phyloP scores from a whole-genome alignment of 169 alveolate genomes.

The Perkinsus chesapeaki region DNA sequence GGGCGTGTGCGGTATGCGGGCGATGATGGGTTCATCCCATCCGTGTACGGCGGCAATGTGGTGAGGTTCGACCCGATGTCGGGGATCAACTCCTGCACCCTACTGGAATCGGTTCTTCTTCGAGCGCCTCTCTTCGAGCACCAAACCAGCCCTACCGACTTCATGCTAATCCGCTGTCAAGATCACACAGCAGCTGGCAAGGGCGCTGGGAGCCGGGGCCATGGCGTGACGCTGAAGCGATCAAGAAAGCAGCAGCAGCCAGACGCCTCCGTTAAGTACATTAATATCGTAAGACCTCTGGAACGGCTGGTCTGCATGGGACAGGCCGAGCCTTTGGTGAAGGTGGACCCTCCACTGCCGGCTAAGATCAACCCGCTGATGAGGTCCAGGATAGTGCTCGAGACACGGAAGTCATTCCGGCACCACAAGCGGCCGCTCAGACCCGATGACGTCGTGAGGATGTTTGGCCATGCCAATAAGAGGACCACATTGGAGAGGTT shows the following conservation, averaged over 20 bases:
- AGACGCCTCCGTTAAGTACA: not conserved
- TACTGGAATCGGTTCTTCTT: not conserved
- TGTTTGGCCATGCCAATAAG: not conserved
- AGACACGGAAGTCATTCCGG: not conserved
- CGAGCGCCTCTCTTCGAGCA: not conserved
- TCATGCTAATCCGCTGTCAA: not conserved
- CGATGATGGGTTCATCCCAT: not conserved
- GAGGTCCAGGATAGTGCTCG: not conserved
- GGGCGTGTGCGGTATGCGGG: not conserved
- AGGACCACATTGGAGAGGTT: not conserved
- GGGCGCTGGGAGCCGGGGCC: not conserved
- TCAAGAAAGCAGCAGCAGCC: not conserved
- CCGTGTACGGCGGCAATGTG: not conserved
- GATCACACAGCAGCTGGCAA: not conserved
- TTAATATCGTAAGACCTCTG: not conserved
- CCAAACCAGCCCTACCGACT: not conserved
- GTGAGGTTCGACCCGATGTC: not conserved
- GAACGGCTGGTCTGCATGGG: not conserved
- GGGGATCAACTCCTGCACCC: not conserved
- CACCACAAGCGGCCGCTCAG: not conserved
- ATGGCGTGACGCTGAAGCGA: not conserved
- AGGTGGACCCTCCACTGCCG: not conserved
- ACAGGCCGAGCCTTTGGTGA: not conserved
- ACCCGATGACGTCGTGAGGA: not conserved
- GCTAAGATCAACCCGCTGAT: not conserved